A percentile compares a stretch with the other conserved stretches of the same genome.
phyloP scores from a whole-genome alignment of 129 eudicot species.

The Cynara cardunculus region DNA sequence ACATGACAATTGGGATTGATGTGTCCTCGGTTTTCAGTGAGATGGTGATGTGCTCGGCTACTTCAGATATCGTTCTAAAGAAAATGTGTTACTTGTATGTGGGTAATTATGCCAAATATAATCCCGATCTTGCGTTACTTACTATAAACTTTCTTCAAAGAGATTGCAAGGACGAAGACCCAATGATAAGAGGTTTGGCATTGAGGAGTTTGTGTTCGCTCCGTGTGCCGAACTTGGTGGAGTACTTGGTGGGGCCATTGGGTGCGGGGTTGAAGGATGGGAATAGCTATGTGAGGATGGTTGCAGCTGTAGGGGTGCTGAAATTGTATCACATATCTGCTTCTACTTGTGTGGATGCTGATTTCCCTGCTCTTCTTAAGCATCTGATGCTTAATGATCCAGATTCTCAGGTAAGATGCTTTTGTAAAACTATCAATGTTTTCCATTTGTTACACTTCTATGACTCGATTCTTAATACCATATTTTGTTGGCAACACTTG shows the following conservation, averaged over 20 bases:
- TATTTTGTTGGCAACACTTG: neutral
- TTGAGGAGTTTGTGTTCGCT: slow-evolving; percentile 90
- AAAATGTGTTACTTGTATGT: slow-evolving; percentile 95
- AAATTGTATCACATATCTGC: slow-evolving; percentile 89
- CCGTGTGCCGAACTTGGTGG: slow-evolving; percentile 86
- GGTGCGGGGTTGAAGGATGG: slow-evolving; percentile 83
- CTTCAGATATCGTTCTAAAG: slow-evolving; percentile 88
- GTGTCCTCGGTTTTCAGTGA: slow-evolving; percentile 92
- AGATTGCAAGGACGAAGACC: slow-evolving; percentile 97
- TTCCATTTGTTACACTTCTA: neutral
- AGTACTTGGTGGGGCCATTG: slow-evolving; percentile 88
- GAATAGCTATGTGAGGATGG: slow-evolving; percentile 86
- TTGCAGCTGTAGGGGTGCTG: slow-evolving; percentile 82
- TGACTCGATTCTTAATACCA: neutral
- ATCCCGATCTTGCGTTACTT: slow-evolving; percentile 87
- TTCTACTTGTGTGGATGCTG: slow-evolving; percentile 81
- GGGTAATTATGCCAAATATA: slow-evolving; percentile 84
- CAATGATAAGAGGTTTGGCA: slow-evolving; percentile 96
- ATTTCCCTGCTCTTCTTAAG: slow-evolving; percentile 77
- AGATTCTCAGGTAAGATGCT: slow-evolving; percentile 65
- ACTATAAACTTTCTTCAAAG: slow-evolving; percentile 90
- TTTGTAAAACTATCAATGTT: neutral
- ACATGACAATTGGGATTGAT: slow-evolving; percentile 93
- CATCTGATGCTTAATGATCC: slow-evolving; percentile 89
- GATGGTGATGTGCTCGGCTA: slow-evolving; percentile 99